Evolutionary conservation across 2,329 filamentous ascomycete genomes (phyloP).

Genomic region (Trichoderma brevicompactum): DNA sequence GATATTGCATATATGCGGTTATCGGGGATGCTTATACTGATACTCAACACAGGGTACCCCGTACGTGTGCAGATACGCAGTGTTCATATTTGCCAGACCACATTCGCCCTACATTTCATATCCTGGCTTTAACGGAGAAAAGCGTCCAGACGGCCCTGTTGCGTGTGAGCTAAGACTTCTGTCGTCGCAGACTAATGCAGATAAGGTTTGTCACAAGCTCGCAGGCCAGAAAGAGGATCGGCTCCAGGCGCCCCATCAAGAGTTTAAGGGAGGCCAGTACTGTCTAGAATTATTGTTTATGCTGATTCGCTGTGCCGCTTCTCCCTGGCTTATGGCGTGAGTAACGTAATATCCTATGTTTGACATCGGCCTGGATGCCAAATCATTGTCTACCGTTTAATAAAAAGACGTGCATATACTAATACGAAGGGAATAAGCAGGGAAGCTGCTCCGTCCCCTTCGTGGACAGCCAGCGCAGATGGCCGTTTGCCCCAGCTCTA

Average conservation of each 20-base stretch:
- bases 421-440: constrained; percentile 12
- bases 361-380: not conserved
- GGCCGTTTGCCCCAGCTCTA: constrained; percentile 6
- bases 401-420: constrained; percentile 2
- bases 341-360: constrained; percentile 15
- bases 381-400: not conserved
- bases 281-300: not conserved
- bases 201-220: constrained; percentile 3
- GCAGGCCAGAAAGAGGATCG: constrained; percentile 16
- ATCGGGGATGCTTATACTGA: not conserved
- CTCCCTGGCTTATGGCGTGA: constrained; percentile 13
- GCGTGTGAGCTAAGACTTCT: not conserved
- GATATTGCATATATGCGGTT: not conserved
- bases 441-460: constrained; percentile 4
- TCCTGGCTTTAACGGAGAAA: not conserved
- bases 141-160: not conserved
- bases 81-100: not conserved
- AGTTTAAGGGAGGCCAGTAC: not conserved
- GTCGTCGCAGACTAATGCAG: constrained; percentile 14
- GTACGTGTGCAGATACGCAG: not conserved
- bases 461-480: not conserved
- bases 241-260: not conserved
- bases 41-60: not conserved
- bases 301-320: constrained; percentile 1
- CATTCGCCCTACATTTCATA: constrained; percentile 11